These are phyloP conservation scores for Austroboletus novae-zelandiae DNA, from an alignment of 1,284 basidiomycete species.

Conservation along the genomic window DNA sequence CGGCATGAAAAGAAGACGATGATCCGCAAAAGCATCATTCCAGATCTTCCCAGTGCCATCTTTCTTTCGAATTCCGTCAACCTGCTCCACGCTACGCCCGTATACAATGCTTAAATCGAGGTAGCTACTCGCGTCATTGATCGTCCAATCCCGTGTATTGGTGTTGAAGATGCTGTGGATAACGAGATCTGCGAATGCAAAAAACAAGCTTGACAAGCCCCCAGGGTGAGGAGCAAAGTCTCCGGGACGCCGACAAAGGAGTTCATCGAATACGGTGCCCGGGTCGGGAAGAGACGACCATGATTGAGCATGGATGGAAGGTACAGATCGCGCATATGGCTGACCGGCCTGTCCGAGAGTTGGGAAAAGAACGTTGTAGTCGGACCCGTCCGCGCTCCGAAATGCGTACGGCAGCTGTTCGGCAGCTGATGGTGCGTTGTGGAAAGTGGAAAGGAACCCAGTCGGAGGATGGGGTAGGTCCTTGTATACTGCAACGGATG, in stretches of 20 bases:
- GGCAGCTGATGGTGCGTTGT: neutral
- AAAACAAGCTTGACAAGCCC: constrained; percentile 67
- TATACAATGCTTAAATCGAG: constrained; percentile 78
- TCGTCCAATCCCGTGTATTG: constrained; percentile 46
- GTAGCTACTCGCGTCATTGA: constrained; percentile 73
- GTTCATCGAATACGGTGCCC: constrained; percentile 68
- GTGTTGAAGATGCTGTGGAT: constrained; percentile 77
- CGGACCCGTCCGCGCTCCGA: constrained; percentile 55
- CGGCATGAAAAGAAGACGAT: constrained; percentile 70
- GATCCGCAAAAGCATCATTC: constrained; percentile 70
- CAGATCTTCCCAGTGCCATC: constrained; percentile 66
- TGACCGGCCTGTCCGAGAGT: constrained; percentile 56
- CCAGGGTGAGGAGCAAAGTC: constrained; percentile 53
- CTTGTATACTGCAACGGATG: constrained; percentile 40
- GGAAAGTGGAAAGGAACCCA: constrained; percentile 42
- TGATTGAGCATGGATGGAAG: constrained; percentile 46
- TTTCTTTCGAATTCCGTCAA: constrained; percentile 51
- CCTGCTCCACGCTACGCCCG: constrained; percentile 52
- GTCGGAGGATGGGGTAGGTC: constrained; percentile 69
- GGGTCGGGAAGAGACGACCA: constrained; percentile 59
- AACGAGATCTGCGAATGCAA: constrained; percentile 75
- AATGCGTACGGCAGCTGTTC: constrained; percentile 42
- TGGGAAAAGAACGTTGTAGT: constrained; percentile 56
- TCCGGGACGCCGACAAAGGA: constrained; percentile 52
- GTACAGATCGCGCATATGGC: constrained; percentile 74